Evolutionary conservation across 1,139 yeast genomes (phyloP).

Genomic region (Yamadazyma friedrichii): DNA sequence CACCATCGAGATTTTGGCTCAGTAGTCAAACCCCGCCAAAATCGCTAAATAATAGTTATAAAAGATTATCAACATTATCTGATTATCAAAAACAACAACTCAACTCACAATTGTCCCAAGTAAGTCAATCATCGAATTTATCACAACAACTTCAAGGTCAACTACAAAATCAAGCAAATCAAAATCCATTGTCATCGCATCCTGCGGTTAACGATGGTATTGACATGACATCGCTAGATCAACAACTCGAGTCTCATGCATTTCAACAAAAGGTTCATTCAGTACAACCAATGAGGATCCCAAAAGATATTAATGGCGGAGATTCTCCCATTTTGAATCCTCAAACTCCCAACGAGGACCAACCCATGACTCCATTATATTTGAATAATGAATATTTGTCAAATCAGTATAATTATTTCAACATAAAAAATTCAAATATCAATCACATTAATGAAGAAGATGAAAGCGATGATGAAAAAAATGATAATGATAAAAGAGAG

Average conservation of each 20-base stretch:
- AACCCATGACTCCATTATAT: slow-evolving; percentile 48
- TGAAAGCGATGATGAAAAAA: slow-evolving; percentile 11
- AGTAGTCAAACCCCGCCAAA: slow-evolving; percentile 53
- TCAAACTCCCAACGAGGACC: slow-evolving; percentile 43
- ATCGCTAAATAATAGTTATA: slow-evolving; percentile 24
- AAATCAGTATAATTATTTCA: slow-evolving; percentile 14
- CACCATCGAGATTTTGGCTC: slow-evolving; percentile 56
- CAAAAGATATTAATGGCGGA: slow-evolving; percentile 19
- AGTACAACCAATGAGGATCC: slow-evolving; percentile 8
- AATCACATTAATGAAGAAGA: slow-evolving; percentile 10
- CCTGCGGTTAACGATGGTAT: neutral
- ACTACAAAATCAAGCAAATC: slow-evolving; percentile 5
- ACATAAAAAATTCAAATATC: slow-evolving; percentile 4
- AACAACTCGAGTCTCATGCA: neutral
- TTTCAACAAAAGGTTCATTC: slow-evolving; percentile 3
- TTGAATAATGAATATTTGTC: slow-evolving; percentile 20
- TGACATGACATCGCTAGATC: neutral
- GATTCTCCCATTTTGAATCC: slow-evolving; percentile 40
- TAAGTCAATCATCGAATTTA: neutral
- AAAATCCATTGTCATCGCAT: neutral
- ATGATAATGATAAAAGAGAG: slow-evolving; percentile 1
- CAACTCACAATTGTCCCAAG: slow-evolving; percentile 2
- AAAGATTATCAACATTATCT: slow-evolving; percentile 18
- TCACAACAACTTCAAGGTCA: slow-evolving; percentile 5
- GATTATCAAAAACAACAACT: slow-evolving; percentile 5